Conservation (phyloP, 768 basidiomycete species). For the Cystofilobasidium capitatum region DNA sequence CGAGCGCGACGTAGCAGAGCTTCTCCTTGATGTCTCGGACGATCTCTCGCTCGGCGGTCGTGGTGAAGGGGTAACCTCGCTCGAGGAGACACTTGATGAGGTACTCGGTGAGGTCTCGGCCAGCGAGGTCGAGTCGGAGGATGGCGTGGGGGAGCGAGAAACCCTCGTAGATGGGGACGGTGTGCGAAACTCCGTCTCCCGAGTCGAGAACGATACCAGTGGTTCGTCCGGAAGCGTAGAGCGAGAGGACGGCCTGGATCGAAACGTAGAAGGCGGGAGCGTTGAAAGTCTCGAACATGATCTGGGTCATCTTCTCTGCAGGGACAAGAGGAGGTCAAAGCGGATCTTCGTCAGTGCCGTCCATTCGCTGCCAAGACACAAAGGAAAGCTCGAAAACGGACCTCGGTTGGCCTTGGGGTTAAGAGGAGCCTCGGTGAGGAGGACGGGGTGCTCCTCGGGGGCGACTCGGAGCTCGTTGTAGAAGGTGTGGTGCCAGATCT, state of each 20-base stretch:
- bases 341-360: background rate
- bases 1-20: conserved; percentile 87
- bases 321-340: background rate
- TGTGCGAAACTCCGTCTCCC: conserved; percentile 92
- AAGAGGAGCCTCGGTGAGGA: conserved; percentile 81
- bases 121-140: conserved; percentile 78
- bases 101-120: conserved; percentile 73
- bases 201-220: conserved; percentile 91
- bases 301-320: conserved; percentile 51
- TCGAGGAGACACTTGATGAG: conserved; percentile 78
- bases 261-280: conserved; percentile 84
- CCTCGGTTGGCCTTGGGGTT: conserved; percentile 85
- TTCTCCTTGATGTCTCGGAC: conserved; percentile 97
- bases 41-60: conserved; percentile 85
- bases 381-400: conserved; percentile 42
- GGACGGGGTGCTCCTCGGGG: conserved; percentile 83
- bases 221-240: conserved; percentile 46
- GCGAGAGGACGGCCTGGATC: conserved; percentile 76
- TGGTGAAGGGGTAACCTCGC: conserved; percentile 88
- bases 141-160: conserved; percentile 87
- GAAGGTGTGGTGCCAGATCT: conserved; percentile 97
- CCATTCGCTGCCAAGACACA: too few relatives aligned
- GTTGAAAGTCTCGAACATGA: conserved; percentile 96
- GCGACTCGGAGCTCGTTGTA: conserved; percentile 92
- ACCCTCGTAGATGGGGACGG: conserved; percentile 92